A percentile compares a stretch with the other conserved stretches of the same genome.
Conservation (phyloP, 139 green algal genomes). For the Haematococcus lacustris region DNA sequence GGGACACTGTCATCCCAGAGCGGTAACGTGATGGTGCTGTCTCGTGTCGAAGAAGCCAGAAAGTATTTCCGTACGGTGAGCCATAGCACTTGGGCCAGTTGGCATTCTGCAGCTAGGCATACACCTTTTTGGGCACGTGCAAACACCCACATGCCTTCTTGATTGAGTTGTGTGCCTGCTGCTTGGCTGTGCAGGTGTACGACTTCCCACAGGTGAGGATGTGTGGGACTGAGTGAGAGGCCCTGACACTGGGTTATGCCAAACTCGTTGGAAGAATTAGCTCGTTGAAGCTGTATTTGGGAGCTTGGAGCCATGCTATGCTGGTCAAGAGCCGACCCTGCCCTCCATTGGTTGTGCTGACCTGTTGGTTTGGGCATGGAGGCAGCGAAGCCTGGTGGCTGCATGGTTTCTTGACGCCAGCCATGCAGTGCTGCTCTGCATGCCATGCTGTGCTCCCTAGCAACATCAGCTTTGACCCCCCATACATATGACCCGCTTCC, state of each 20-base stretch:
- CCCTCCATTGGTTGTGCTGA: too few relatives aligned
- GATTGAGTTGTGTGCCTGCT: background rate
- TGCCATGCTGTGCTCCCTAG: too few relatives aligned
- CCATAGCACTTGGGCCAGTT: background rate
- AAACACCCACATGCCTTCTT: background rate
- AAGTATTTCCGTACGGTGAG: conserved; percentile 27
- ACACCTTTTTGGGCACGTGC: too few relatives aligned
- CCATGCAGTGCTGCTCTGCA: too few relatives aligned
- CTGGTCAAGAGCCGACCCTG: too few relatives aligned
- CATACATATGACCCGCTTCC: background rate
- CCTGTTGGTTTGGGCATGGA: too few relatives aligned
- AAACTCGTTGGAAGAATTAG: too few relatives aligned
- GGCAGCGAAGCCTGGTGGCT: too few relatives aligned
- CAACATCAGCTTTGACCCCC: too few relatives aligned
- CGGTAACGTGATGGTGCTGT: background rate
- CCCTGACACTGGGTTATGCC: background rate
- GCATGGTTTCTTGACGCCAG: too few relatives aligned
- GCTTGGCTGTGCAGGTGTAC: conserved; percentile 8
- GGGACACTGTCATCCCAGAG: conserved; percentile 10
- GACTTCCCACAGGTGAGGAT: conserved; percentile 9
- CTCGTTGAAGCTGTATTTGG: too few relatives aligned
- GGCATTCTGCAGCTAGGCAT: background rate
- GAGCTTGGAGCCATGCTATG: too few relatives aligned
- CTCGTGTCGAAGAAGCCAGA: conserved; percentile 9
- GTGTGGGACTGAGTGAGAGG: background rate